Base-by-base conservation (phyloP, 1,284 basidiomycete species). In the Moesziomyces sp. region DNA sequence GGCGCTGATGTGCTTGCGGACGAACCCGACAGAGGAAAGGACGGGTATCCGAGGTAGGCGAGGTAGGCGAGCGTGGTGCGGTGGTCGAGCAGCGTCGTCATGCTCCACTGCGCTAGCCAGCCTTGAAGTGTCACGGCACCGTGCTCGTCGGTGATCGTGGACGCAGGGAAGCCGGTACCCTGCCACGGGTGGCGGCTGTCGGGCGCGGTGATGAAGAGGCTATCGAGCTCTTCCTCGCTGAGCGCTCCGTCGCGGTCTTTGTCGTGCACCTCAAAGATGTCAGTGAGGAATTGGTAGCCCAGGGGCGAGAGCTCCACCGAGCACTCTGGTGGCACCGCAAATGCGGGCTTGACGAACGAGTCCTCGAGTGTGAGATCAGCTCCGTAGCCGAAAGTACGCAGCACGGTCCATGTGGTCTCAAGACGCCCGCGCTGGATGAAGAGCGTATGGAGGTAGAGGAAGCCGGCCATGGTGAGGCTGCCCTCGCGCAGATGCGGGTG, bases 61-160 rank as follows among this genome's bases (percentile, higher is more conserved):
- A 99, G 90, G 84, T 97, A 98, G 24, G 93, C 92, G 23, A 99
- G 87, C 0, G 96, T 97, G 23, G 92, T 92, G 82, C 90, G 91
- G 78, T 95, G 91, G 80, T 97, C 93, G 18, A 99, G 88, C 3
- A 99, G 87, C 1, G 96, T 99, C 1, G 94, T 97, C 95, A 98
- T 97, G 83, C 93, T 97, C 96, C 96, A 99, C 84, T 98, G 95
- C 24, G 96, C 96, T 18, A 99, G 87, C 96, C 96, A 99, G 8
- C 94, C 94, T 85, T 98, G 96, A 51, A 99, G 85, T 18, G 96
- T 98, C 16, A 98, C 93, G 11, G 92, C 90, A 10, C 93, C 94
- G 45, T 89, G 87, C 81, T 96, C 94, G 79, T 95, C 92, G 13
- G 93, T 92, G 51, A 95, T 88, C 2, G 94, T 96, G 1, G 91